Conservation (phyloP, 1,139 yeast genomes). For the Taiozyma sp. region DNA sequence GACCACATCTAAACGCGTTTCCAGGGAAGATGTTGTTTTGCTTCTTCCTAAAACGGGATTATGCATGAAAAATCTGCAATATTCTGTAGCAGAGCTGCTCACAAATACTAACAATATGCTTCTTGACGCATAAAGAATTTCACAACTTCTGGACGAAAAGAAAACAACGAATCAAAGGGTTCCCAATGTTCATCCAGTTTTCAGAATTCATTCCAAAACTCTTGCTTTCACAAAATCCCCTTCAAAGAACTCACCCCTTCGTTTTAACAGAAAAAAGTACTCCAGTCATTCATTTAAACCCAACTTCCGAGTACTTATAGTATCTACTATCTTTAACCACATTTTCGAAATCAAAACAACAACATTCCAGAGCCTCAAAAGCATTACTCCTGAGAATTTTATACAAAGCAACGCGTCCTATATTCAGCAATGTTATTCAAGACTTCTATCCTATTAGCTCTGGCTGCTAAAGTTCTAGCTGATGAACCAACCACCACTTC, state of each 20-base stretch:
- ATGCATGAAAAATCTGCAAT: background rate
- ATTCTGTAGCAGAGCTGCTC: background rate
- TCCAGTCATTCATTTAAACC: conserved; percentile 8
- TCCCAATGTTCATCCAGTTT: background rate
- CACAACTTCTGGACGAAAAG: background rate
- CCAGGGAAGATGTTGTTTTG: background rate
- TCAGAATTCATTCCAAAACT: background rate
- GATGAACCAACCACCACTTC: conserved; percentile 24
- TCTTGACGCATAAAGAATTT: background rate
- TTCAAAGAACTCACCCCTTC: background rate
- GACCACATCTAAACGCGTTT: background rate
- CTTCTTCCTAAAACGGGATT: background rate
- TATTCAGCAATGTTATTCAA: conserved; percentile 17
- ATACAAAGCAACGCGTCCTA: background rate
- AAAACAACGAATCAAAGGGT: background rate
- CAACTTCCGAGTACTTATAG: conserved; percentile 1
- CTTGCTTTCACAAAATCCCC: background rate
- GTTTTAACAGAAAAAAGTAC: background rate
- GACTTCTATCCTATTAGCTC: conserved; percentile 18
- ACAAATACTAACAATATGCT: background rate
- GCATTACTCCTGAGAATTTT: background rate
- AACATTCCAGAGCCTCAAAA: background rate
- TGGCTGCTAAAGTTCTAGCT: conserved; percentile 18
- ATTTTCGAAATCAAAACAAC: background rate
- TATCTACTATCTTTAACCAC: background rate